phyloP scores from a whole-genome alignment of 441 rosid species.

The Gossypium schwendimanii region DNA sequence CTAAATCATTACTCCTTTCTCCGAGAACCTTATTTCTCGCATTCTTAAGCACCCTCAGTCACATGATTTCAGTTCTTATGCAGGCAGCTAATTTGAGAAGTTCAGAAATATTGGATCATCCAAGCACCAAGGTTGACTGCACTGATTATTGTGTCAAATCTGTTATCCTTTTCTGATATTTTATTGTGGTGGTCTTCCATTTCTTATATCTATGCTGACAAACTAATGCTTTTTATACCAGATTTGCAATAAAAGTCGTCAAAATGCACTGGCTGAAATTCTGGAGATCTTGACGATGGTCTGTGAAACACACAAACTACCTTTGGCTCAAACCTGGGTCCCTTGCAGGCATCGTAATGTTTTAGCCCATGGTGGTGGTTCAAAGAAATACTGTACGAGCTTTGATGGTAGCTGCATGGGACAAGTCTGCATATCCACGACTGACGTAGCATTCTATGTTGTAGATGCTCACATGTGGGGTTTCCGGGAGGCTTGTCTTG shows the following conservation, averaged over 20 bases:
- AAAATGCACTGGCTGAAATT: constrained; percentile 80
- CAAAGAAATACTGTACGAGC: constrained; percentile 77
- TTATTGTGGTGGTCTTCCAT: too few species aligned
- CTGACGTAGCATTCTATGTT: constrained; percentile 71
- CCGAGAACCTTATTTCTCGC: not conserved
- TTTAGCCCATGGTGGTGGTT: constrained; percentile 77
- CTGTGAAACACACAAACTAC: constrained; percentile 75
- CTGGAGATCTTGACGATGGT: constrained; percentile 73
- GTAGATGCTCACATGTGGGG: constrained; percentile 90
- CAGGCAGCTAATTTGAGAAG: too few species aligned
- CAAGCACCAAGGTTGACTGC: too few species aligned
- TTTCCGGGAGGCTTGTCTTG: constrained; percentile 79
- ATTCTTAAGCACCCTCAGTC: constrained; percentile 14
- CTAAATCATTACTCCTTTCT: not conserved
- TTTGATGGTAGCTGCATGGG: constrained; percentile 85
- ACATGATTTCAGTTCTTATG: constrained; percentile 21
- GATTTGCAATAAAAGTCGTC: constrained; percentile 87
- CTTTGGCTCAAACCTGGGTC: constrained; percentile 95
- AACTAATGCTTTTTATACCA: constrained; percentile 25
- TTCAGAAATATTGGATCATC: too few species aligned
- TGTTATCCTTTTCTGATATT: too few species aligned
- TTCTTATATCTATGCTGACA: too few species aligned
- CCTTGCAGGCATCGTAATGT: constrained; percentile 87
- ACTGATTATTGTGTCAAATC: too few species aligned
- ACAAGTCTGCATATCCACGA: constrained; percentile 78